Percentiles rank a stretch among this genome's conserved stretches.
phyloP scores from a whole-genome alignment of 495 filamentous ascomycete species.

The Neurospora sublineolata region DNA sequence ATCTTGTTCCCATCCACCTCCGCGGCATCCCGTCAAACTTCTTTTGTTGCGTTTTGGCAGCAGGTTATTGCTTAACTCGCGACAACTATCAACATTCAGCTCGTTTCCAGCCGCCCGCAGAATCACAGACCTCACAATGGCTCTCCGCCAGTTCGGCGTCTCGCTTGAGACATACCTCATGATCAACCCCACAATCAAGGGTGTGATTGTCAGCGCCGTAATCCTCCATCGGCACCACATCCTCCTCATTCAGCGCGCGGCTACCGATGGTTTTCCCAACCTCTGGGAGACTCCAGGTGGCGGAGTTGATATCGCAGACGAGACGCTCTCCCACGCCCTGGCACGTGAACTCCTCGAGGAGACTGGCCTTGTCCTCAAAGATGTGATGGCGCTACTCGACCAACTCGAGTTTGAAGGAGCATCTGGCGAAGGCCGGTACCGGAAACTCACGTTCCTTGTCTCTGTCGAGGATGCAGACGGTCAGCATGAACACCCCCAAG shows the following conservation, averaged over 20 bases:
- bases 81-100: no score
- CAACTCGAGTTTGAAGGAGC: constrained; percentile 6
- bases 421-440: constrained; percentile 11
- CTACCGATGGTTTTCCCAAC: constrained; percentile 32
- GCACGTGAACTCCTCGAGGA: constrained; percentile 42
- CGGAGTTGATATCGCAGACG: constrained; percentile 28
- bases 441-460: constrained; percentile 27
- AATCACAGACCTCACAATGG: neutral
- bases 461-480: constrained; percentile 3
- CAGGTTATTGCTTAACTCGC: no score
- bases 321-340: constrained; percentile 33
- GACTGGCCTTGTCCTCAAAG: constrained; percentile 27
- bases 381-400: constrained; percentile 20
- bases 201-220: constrained; percentile 22
- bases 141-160: constrained; percentile 5
- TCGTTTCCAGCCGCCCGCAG: neutral
- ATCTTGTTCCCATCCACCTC: neutral
- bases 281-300: constrained; percentile 43
- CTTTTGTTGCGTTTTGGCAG: neutral
- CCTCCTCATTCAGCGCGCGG: constrained; percentile 37
- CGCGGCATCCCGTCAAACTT: neutral
- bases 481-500: constrained; percentile 11
- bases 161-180: constrained; percentile 14
- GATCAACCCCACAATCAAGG: constrained; percentile 9
- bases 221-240: constrained; percentile 21